These are phyloP conservation scores for Flaveria bidentis DNA, from an alignment of 129 eudicot species.

Conservation along the genomic window DNA sequence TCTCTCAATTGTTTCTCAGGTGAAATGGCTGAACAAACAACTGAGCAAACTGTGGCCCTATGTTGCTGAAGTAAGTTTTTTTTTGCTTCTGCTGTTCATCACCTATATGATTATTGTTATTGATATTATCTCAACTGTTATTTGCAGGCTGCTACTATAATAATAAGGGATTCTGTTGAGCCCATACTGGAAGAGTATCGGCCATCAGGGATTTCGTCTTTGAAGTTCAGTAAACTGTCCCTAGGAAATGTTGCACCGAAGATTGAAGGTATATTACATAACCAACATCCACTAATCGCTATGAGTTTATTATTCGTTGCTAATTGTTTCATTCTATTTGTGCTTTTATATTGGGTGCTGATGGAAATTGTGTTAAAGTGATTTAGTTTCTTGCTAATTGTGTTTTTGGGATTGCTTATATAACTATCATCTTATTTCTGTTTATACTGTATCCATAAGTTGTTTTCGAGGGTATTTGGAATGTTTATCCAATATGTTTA, in stretches of 20 bases:
- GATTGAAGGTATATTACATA: conserved; percentile 63
- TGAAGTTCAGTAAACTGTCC: conserved; percentile 87
- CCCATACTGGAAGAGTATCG: conserved; percentile 95
- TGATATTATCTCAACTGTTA: conserved; percentile 8
- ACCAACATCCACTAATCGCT: too few relatives aligned
- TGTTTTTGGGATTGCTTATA: neutral
- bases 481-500: neutral
- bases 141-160: conserved; percentile 77
- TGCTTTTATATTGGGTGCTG: too few relatives aligned
- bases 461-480: neutral
- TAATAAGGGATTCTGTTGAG: conserved; percentile 85
- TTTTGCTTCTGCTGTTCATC: neutral
- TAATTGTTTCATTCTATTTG: too few relatives aligned
- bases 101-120: neutral
- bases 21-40: conserved; percentile 91
- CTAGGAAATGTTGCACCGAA: conserved; percentile 95
- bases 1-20: conserved; percentile 49
- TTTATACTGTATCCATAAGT: neutral
- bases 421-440: neutral
- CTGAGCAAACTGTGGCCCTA: conserved; percentile 92
- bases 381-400: too few relatives aligned
- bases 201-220: conserved; percentile 84
- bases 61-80: conserved; percentile 82
- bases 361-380: too few relatives aligned
- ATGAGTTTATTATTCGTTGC: too few relatives aligned